phyloP scores from a whole-genome alignment of 352 stramenopile genomes.

The Pythium aquatile region DNA sequence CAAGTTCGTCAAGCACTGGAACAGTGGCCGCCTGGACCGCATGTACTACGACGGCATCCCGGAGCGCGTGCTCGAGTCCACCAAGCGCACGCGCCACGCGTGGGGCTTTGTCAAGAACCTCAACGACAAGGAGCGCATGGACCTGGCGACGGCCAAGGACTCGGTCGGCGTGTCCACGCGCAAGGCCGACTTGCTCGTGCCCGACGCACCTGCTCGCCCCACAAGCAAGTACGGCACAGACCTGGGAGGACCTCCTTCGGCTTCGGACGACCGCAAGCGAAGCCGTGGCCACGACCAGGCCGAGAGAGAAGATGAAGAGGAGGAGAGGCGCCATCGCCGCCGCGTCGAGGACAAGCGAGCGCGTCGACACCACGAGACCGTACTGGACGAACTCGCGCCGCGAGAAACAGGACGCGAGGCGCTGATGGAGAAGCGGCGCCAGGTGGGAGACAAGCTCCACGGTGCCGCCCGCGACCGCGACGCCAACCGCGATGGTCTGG shows the following conservation, averaged over 20 bases:
- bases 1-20: conserved; percentile 69
- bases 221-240: conserved; percentile 9
- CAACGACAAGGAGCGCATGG: conserved; percentile 57
- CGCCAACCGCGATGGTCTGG: conserved; percentile 56
- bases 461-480: conserved; percentile 62
- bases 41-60: conserved; percentile 74
- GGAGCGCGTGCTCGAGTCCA: conserved; percentile 61
- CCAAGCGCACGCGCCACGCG: conserved; percentile 63
- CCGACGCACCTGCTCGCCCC: background rate
- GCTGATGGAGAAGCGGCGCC: conserved; percentile 53
- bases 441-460: conserved; percentile 46
- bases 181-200: conserved; percentile 42
- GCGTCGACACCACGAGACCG: conserved; percentile 40
- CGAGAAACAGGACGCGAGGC: conserved; percentile 67
- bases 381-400: conserved; percentile 59
- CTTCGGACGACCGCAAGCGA: background rate
- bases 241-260: background rate
- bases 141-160: conserved; percentile 62
- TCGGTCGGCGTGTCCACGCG: conserved; percentile 69
- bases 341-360: conserved; percentile 27
- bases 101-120: conserved; percentile 66
- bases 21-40: conserved; percentile 41
- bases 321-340: conserved; percentile 21
- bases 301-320: conserved; percentile 31
- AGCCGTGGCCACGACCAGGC: conserved; percentile 8